These are phyloP conservation scores for Cadophora malorum DNA, from an alignment of 2,329 filamentous ascomycete genomes.

Conservation along the genomic window DNA sequence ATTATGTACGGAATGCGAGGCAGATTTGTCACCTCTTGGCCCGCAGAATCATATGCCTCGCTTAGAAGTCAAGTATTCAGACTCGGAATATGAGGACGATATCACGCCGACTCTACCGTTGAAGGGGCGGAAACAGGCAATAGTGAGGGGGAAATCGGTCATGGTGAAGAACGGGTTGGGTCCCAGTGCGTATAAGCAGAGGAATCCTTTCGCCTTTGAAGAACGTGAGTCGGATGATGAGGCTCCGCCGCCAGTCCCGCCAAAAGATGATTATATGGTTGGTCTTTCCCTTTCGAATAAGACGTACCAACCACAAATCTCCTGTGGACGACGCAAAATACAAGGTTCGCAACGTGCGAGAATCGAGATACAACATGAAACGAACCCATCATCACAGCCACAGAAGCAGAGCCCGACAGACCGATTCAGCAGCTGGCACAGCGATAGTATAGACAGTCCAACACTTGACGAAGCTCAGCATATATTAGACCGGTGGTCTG, in stretches of 20 bases:
- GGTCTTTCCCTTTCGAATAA: conserved; percentile 1
- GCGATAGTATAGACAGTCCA: conserved; percentile 5
- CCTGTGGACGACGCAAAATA: no score
- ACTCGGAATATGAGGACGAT: conserved; percentile 27
- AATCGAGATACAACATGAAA: background rate
- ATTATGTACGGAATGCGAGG: conserved; percentile 9
- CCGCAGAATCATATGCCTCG: background rate
- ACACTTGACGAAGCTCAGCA: conserved; percentile 15
- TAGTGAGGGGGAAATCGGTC: background rate
- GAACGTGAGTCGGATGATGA: conserved; percentile 11
- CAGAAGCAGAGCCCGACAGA: background rate
- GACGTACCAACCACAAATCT: background rate
- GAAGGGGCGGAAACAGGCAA: conserved; percentile 24
- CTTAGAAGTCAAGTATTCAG: background rate
- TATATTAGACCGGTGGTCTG: conserved; percentile 25
- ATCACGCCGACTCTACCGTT: conserved; percentile 30
- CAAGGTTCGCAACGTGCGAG: background rate
- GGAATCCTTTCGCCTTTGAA: conserved; percentile 8
- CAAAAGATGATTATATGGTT: conserved; percentile 5
- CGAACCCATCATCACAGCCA: background rate
- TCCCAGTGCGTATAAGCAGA: no score
- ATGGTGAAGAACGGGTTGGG: background rate
- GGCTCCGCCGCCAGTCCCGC: background rate
- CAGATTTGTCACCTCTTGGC: background rate
- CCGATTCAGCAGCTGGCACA: background rate